These are phyloP conservation scores for Tephrocybe rancida DNA, from an alignment of 768 basidiomycete species.

Conservation along the genomic window DNA sequence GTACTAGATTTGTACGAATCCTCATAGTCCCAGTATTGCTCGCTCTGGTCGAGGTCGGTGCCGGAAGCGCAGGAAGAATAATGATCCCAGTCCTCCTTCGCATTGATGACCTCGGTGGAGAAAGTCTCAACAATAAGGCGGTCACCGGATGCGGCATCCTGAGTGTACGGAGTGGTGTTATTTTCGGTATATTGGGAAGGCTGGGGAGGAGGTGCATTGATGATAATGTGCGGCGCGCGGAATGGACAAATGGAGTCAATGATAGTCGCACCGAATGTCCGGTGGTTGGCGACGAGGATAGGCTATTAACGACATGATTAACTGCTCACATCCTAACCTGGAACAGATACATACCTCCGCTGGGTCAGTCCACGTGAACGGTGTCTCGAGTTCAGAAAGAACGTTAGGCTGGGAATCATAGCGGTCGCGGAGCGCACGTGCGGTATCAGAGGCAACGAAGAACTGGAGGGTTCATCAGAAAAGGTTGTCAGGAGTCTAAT, in stretches of 20 bases:
- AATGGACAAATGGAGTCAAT: conserved; percentile 47
- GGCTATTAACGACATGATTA: conserved; percentile 20
- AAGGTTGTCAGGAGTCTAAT: conserved; percentile 8
- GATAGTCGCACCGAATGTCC: conserved; percentile 34
- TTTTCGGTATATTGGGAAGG: conserved; percentile 38
- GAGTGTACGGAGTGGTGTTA: conserved; percentile 36
- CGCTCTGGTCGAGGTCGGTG: neutral
- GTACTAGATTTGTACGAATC: neutral
- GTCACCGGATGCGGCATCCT: conserved; percentile 36
- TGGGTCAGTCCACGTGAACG: conserved; percentile 53
- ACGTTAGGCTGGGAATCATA: conserved; percentile 35
- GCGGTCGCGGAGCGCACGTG: conserved; percentile 36
- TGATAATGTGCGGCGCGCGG: conserved; percentile 46
- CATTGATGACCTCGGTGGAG: conserved; percentile 27
- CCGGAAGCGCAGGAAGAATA: neutral
- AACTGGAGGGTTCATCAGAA: conserved; percentile 32
- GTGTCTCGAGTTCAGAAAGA: conserved; percentile 34
- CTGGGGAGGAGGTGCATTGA: conserved; percentile 40
- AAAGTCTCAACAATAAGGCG: conserved; percentile 32
- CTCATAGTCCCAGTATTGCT: conserved; percentile 4
- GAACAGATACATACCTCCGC: conserved; percentile 41
- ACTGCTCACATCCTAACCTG: neutral
- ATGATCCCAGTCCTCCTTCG: conserved; percentile 6
- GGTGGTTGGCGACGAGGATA: conserved; percentile 25
- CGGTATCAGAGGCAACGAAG: conserved; percentile 38